Percentiles rank a stretch among this genome's conserved stretches.
phyloP scores from a whole-genome alignment of 208 protist species.

The Trypanosoma brucei region DNA sequence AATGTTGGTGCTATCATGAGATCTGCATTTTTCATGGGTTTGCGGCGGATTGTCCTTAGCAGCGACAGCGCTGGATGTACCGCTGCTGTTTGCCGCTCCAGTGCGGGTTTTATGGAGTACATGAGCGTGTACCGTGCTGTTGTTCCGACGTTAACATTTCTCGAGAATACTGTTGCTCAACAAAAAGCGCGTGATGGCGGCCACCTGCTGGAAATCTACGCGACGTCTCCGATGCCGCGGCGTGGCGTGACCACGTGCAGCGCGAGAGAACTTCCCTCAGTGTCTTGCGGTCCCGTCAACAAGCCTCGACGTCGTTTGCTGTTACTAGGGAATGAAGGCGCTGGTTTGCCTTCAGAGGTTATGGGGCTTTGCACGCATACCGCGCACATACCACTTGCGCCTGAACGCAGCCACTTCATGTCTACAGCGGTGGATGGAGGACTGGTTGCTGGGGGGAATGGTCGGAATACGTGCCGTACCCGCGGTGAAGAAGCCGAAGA shows the following conservation, averaged over 20 bases:
- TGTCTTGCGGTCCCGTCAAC: neutral
- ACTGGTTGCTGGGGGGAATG: neutral
- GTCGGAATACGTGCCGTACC: neutral
- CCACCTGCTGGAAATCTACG: slow-evolving; percentile 15
- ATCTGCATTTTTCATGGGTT: slow-evolving; percentile 65
- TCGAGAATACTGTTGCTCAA: slow-evolving; percentile 24
- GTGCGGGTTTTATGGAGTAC: slow-evolving; percentile 72
- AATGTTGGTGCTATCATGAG: slow-evolving; percentile 75
- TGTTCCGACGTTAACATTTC: slow-evolving; percentile 32
- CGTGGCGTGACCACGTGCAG: neutral
- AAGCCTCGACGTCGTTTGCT: slow-evolving; percentile 28
- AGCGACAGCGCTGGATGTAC: slow-evolving; percentile 61
- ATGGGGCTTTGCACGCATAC: slow-evolving; percentile 49
- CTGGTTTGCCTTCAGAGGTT: slow-evolving; percentile 41
- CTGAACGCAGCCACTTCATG: neutral
- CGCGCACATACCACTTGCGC: slow-evolving; percentile 35
- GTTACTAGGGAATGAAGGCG: slow-evolving; percentile 74
- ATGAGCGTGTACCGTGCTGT: slow-evolving; percentile 42
- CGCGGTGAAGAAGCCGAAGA: slow-evolving; percentile 14
- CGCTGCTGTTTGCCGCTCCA: slow-evolving; percentile 56
- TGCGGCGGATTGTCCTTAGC: slow-evolving; percentile 62
- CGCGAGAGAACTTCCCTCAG: neutral
- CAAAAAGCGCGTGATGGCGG: slow-evolving; percentile 5
- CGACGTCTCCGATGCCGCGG: slow-evolving; percentile 8
- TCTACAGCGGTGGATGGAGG: neutral